phyloP scores from a whole-genome alignment of 1,284 basidiomycete species.

The Puccinia horiana region DNA sequence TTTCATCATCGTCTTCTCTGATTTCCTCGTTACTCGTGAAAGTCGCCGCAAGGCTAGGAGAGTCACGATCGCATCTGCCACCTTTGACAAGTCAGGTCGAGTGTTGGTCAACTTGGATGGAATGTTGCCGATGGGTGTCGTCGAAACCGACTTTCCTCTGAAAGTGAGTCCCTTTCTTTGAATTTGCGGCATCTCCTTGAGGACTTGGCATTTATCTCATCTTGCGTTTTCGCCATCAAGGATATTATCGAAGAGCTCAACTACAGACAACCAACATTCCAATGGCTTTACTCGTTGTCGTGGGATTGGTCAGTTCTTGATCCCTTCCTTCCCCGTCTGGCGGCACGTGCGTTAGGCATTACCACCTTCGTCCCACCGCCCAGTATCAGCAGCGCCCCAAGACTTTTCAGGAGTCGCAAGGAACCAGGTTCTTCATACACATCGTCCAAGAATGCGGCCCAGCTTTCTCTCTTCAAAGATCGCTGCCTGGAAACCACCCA shows the following conservation, averaged over 20 bases:
- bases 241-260: slow-evolving; percentile 62
- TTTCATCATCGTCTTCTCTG: slow-evolving; percentile 59
- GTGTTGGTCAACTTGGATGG: slow-evolving; percentile 63
- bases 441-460: slow-evolving; percentile 51
- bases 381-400: slow-evolving; percentile 21
- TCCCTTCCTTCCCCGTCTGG: slow-evolving; percentile 61
- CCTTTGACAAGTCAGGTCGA: slow-evolving; percentile 62
- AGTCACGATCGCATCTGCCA: slow-evolving; percentile 62
- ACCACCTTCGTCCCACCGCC: slow-evolving; percentile 1
- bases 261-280: slow-evolving; percentile 62
- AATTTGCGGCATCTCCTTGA: background rate
- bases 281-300: slow-evolving; percentile 63
- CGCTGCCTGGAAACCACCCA: slow-evolving; percentile 62
- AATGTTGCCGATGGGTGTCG: slow-evolving; percentile 62
- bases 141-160: slow-evolving; percentile 61
- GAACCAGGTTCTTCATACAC: slow-evolving; percentile 25
- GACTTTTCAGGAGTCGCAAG: background rate
- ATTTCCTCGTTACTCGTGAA: slow-evolving; percentile 59
- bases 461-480: slow-evolving; percentile 60
- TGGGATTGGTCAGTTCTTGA: slow-evolving; percentile 63
- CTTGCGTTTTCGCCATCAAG: slow-evolving; percentile 48
- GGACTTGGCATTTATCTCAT: background rate
- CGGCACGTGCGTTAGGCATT: slow-evolving; percentile 54
- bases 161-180: slow-evolving; percentile 24
- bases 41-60: slow-evolving; percentile 60